Base-by-base conservation (phyloP, 2,329 filamentous ascomycete genomes). In the Phyllosticta citrichinensis region DNA sequence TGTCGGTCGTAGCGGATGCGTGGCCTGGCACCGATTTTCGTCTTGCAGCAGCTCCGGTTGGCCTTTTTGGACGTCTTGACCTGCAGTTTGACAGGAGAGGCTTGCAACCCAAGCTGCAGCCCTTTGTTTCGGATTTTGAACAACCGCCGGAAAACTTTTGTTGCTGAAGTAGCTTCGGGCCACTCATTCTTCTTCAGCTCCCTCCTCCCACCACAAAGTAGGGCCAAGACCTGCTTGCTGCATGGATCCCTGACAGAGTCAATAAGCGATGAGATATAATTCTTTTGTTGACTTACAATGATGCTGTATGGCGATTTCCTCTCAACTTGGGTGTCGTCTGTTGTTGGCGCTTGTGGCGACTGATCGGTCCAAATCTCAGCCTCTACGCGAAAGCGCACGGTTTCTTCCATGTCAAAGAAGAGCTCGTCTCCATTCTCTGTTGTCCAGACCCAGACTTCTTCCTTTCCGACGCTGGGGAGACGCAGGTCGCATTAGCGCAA, bases 361-460 rank as follows among this genome's bases (percentile, higher is more conserved):
- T 96, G 88, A 71, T 97, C 93, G 63, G 91, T 84, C 91, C 94
- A 99, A 66, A 89, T 84, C 75, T 99, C 94, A 57, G 87, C 83
- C 67, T 95, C 85, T 51, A 97, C 86, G 22, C 91, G 83, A 68
- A 97, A 88, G 51, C 93, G 84, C 27, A 96, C 92, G 68, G 88
- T 85, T 76, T 97, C 94, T 69, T 93, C 87, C 68, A 87, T 87
- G 73, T 99, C 94, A 73, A 94, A 96, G 72, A 88, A 96, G 66
- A 96, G 84, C 27, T 86, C 81, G 17, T 86, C 81, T 30, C 83
- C 86, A 17, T 91, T 81, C 25, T 83, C 88, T 10, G 86, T 83
- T 30, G 87, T 83, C 89, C 91, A 97, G 50, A 93, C 83, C 87
- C 90, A 97, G 2, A 90, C 82, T 67, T 89, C 84, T 66, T 96